A percentile compares a stretch with the other conserved stretches of the same genome.
Conservation (phyloP, 805 yeast species). For the Schwanniomyces vanrijiae region DNA sequence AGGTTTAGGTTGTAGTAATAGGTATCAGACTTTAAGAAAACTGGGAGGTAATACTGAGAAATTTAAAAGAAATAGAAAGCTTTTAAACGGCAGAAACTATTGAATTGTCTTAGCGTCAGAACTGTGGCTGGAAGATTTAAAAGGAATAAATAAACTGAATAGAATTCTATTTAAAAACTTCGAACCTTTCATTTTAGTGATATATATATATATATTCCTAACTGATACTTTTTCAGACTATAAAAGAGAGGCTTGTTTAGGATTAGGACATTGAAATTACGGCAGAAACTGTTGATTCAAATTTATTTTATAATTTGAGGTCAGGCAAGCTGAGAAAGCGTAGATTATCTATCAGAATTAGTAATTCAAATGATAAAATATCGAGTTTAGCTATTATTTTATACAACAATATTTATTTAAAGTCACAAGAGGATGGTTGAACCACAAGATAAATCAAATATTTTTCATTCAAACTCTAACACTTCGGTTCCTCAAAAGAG, state of each 20-base stretch:
- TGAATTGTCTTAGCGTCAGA: not conserved
- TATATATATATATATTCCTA: too few relatives aligned
- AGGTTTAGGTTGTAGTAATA: not conserved
- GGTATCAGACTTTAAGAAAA: not conserved
- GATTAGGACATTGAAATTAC: not conserved
- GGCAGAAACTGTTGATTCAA: not conserved
- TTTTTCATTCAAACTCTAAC: not conserved
- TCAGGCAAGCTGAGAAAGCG: not conserved
- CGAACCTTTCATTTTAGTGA: not conserved
- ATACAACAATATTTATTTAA: not conserved
- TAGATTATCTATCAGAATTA: not conserved
- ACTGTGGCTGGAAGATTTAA: not conserved
- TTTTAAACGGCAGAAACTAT: not conserved
- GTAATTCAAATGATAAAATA: not conserved
- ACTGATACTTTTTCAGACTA: not conserved
- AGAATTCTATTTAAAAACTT: not conserved
- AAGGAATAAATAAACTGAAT: not conserved
- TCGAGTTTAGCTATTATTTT: not conserved
- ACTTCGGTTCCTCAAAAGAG: conserved; percentile 1
- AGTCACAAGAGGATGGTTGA: not conserved
- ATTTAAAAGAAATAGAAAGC: not conserved
- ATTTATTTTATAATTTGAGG: not conserved
- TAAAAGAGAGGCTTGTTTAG: not conserved
- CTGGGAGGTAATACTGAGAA: not conserved
- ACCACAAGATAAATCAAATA: not conserved